A percentile compares a stretch with the other conserved stretches of the same genome.
These are phyloP conservation scores for Cyberlindnera sargentensis DNA, from an alignment of 805 yeast genomes.

Conservation along the genomic window DNA sequence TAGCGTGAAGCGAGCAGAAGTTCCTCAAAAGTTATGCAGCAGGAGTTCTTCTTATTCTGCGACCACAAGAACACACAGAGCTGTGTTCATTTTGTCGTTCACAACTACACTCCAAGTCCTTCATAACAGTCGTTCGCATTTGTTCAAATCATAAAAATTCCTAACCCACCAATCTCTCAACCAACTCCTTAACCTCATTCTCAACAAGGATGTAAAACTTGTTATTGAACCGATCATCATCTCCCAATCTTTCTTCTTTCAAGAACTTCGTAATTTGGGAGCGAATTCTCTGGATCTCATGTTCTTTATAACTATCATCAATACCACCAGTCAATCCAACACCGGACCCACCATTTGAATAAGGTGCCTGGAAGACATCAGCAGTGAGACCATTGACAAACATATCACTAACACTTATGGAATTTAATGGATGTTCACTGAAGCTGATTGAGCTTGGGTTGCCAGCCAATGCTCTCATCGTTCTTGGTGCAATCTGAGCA, in stretches of 20 bases:
- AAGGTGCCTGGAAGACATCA: conserved; percentile 9
- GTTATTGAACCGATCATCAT: conserved; percentile 25
- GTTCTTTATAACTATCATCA: conserved; percentile 23
- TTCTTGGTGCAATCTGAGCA: conserved; percentile 27
- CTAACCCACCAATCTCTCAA: conserved; percentile 14
- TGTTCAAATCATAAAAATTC: neutral
- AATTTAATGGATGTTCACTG: conserved; percentile 13
- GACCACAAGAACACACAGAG: too few relatives aligned
- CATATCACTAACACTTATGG: conserved; percentile 23
- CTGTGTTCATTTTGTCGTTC: too few relatives aligned
- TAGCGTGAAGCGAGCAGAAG: too few relatives aligned
- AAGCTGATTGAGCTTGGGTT: conserved; percentile 14
- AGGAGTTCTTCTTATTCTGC: too few relatives aligned
- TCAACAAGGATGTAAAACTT: conserved; percentile 22
- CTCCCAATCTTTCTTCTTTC: conserved; percentile 23
- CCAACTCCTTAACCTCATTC: conserved; percentile 22
- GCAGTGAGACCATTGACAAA: conserved; percentile 21
- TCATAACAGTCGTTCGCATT: neutral
- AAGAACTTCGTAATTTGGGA: conserved; percentile 23
- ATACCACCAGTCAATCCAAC: conserved; percentile 4
- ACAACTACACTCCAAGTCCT: too few relatives aligned
- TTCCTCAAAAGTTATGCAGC: too few relatives aligned
- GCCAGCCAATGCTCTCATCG: conserved; percentile 24
- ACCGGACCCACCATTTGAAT: neutral
- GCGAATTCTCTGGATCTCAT: conserved; percentile 23